Evolutionary conservation across 305 asterid species (phyloP), one percentile per base, ranked within the genome.

Genomic region (Caryopteris hybrid): DNA sequence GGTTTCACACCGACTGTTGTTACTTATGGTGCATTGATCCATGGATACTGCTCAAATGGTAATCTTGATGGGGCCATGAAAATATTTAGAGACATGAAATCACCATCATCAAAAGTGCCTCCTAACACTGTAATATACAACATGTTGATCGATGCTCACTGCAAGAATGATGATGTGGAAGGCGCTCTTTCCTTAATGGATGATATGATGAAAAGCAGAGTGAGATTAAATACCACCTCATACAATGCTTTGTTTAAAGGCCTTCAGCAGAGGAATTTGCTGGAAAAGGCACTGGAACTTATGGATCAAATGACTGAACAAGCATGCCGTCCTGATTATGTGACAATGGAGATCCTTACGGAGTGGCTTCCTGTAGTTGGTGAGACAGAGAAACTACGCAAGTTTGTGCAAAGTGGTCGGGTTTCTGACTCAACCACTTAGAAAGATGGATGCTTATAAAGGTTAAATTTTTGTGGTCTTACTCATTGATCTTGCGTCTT

Each of bases 331-430:
- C 99, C 99, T 25, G 92, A 91, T 60, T 87, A 78, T 80, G 34
- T 85, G 41, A 94, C 99, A 22, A 80, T 94, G 90, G 96, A 85
- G 46, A 83, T 86, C 39, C 93, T 94, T 38, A 85, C 86, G 0
- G 87, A 78, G 71, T 94, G 99, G 99, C 85, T 89, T 64, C 62
- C 96, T 71, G 84, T 81, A 1, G 85, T 79, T 45, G 99, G 96
- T 9, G 81, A 85, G 85, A 79, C 70, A 5, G 90, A 87, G 17
- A 88, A 85, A 47, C 45, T 90, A 46, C 73, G 73, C 13, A 77
- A 69, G 57, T 93, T 93, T 68, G 82, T 87, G 17, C 78, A 63
- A 43, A 90, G 90, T 23, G 64, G 58, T 22, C 63, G 68, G 69
- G 90, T 80, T 72, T 80, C 90, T 76, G 74, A 70, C 72, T 76